These are phyloP conservation scores for Saccharomyces paradoxus DNA, from an alignment of 805 yeast species.

Conservation along the genomic window DNA sequence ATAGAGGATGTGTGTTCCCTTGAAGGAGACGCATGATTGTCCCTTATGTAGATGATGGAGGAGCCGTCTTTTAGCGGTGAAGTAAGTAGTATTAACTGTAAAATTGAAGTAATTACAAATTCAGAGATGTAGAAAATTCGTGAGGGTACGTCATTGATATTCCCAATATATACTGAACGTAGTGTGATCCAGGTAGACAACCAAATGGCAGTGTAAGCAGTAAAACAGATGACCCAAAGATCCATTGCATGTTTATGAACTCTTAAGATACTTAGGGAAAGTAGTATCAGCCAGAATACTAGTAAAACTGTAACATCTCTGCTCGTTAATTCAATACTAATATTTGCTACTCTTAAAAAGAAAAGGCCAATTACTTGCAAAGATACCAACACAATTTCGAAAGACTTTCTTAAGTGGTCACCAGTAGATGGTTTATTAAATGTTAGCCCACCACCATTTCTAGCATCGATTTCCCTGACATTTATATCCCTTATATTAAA, in stretches of 20 bases:
- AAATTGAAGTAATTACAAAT: slow-evolving; percentile 36
- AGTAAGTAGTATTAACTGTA: slow-evolving; percentile 44
- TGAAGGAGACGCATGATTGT: slow-evolving; percentile 50
- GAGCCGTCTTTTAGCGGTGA: slow-evolving; percentile 63
- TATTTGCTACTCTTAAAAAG: not conserved
- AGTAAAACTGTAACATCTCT: not conserved
- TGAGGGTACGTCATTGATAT: slow-evolving; percentile 23
- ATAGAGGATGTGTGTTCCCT: slow-evolving; percentile 59
- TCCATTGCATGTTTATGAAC: slow-evolving; percentile 38
- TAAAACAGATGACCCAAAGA: slow-evolving; percentile 54
- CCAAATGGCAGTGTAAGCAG: slow-evolving; percentile 40
- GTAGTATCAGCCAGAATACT: not conserved
- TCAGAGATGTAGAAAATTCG: slow-evolving; percentile 40
- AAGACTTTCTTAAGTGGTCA: not conserved
- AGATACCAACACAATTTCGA: not conserved
- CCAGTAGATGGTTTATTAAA: not conserved
- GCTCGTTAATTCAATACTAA: not conserved
- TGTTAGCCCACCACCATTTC: not conserved
- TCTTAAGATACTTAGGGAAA: slow-evolving; percentile 1
- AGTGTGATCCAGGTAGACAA: slow-evolving; percentile 41
- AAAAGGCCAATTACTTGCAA: not conserved
- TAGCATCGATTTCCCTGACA: not conserved
- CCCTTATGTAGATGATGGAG: slow-evolving; percentile 35
- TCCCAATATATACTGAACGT: slow-evolving; percentile 51
- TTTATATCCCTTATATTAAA: not conserved